A percentile compares a stretch with the other conserved stretches of the same genome.
These are phyloP conservation scores for Saccharomycopsis malanga DNA, from an alignment of 805 yeast genomes.

Conservation along the genomic window DNA sequence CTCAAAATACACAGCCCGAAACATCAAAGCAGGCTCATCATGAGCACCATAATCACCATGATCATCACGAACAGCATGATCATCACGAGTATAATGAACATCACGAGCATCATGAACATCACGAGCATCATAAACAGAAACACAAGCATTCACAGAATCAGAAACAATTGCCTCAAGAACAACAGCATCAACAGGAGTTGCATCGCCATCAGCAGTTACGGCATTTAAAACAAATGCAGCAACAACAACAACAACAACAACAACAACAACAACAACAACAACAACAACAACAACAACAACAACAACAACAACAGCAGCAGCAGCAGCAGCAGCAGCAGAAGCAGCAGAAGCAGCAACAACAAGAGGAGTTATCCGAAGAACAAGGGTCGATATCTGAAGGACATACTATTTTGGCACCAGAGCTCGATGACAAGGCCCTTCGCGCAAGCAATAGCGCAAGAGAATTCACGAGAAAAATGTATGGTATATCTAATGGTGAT, in stretches of 20 bases:
- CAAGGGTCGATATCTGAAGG: too few species aligned
- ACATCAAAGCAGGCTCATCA: background rate
- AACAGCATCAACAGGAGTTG: background rate
- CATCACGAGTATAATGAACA: background rate
- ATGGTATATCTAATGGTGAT: too few species aligned
- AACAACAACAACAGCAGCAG: background rate
- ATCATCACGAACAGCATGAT: background rate
- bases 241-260: background rate
- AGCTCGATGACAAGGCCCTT: too few species aligned
- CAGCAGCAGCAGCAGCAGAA: background rate
- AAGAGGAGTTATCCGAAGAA: too few species aligned
- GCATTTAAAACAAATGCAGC: background rate
- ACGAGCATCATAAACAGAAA: too few species aligned
- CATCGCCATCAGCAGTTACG: background rate
- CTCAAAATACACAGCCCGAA: background rate
- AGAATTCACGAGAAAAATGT: too few species aligned
- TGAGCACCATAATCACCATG: background rate
- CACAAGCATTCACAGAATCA: too few species aligned
- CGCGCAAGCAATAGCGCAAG: too few species aligned
- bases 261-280: background rate
- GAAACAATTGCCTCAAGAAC: too few species aligned
- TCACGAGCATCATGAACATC: too few species aligned
- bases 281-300: background rate
- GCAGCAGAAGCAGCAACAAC: background rate
- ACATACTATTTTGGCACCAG: too few species aligned